A percentile compares a stretch with the other conserved stretches of the same genome.
These are phyloP conservation scores for Chloris gayana DNA, from an alignment of 176 grass and related monocot species.

Conservation along the genomic window DNA sequence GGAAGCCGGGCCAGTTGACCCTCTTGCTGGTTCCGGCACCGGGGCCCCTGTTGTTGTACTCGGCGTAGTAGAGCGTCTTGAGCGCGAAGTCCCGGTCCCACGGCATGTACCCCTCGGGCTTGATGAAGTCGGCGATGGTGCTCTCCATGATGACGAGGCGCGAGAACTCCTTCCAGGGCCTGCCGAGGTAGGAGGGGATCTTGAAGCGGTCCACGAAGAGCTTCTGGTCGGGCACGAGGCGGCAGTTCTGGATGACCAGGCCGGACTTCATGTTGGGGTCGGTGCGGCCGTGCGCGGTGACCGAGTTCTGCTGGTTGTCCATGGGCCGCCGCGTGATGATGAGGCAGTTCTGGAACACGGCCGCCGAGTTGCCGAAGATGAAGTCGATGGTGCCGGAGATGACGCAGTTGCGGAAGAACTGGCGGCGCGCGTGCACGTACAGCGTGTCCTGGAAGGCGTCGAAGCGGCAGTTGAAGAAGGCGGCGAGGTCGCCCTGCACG, in stretches of 20 bases:
- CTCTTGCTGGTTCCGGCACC: conserved; percentile 63
- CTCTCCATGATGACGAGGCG: conserved; percentile 76
- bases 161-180: conserved; percentile 76
- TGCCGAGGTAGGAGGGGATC: conserved; percentile 72
- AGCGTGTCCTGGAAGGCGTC: conserved; percentile 90
- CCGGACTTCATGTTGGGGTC: conserved; percentile 79
- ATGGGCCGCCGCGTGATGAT: conserved; percentile 74
- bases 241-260: conserved; percentile 85
- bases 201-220: conserved; percentile 60
- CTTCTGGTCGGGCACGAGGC: conserved; percentile 59
- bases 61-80: conserved; percentile 76
- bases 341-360: conserved; percentile 82
- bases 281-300: conserved; percentile 69
- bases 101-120: conserved; percentile 67
- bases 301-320: conserved; percentile 78
- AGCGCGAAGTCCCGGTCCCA: conserved; percentile 60
- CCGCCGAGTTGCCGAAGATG: conserved; percentile 86
- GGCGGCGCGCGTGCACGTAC: conserved; percentile 60
- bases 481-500: conserved; percentile 55
- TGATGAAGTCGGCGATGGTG: conserved; percentile 64
- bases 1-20: conserved; percentile 72
- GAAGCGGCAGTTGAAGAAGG: conserved; percentile 74
- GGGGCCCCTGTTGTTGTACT: conserved; percentile 71
- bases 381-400: conserved; percentile 87
- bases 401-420: conserved; percentile 92